Conservation (phyloP, 148 eudicot genomes). For the Fagopyrum esculentum region DNA sequence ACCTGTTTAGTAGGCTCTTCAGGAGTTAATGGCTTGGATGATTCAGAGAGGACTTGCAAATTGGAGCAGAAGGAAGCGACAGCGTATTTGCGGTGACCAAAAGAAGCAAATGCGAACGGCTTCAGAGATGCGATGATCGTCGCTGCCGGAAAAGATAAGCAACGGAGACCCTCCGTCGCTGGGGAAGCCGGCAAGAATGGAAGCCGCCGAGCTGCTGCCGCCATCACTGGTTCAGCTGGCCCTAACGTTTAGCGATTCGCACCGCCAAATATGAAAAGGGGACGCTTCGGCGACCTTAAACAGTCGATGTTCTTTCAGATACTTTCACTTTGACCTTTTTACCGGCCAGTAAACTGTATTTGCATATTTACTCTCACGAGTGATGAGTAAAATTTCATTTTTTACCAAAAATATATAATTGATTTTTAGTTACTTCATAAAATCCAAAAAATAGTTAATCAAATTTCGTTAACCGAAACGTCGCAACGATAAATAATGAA, state of each 20-base stretch:
- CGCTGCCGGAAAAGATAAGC: background rate
- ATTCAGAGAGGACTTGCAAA: conserved; percentile 13
- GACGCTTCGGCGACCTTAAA: background rate
- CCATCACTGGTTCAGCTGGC: too few relatives aligned
- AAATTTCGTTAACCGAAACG: too few relatives aligned
- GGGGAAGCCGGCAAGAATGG: background rate
- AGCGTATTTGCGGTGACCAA: conserved; percentile 14
- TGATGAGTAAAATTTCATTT: too few relatives aligned
- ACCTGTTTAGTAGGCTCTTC: conserved; percentile 37
- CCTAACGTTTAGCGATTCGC: background rate
- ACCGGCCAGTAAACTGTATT: background rate
- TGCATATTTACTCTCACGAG: too few relatives aligned
- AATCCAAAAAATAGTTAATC: too few relatives aligned
- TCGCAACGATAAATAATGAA: too few relatives aligned
- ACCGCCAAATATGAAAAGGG: background rate
- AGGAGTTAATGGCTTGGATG: conserved; percentile 1
- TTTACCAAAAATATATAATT: too few relatives aligned
- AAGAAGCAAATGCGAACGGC: conserved; percentile 13
- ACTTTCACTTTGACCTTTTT: background rate
- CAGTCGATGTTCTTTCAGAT: background rate
- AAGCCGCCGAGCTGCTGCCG: background rate
- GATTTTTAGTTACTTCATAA: too few relatives aligned
- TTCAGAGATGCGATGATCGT: conserved; percentile 2
- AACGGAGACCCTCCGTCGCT: conserved; percentile 6
- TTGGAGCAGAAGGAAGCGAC: conserved; percentile 31